phyloP scores from a whole-genome alignment of 495 filamentous ascomycete genomes.

The Annulohypoxylon nitens region DNA sequence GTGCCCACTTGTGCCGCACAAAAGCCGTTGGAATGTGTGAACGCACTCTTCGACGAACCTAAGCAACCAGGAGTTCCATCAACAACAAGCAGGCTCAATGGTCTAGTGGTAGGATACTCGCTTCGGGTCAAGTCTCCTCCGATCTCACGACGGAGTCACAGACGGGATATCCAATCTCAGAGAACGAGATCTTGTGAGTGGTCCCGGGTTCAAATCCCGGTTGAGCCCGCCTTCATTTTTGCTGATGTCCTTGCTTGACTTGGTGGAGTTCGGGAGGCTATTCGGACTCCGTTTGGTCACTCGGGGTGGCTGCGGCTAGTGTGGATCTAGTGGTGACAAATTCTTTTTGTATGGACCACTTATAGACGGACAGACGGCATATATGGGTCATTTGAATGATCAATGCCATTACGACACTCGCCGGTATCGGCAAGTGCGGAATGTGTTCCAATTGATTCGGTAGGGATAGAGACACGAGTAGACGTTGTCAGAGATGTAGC shows the following conservation, averaged over 20 bases:
- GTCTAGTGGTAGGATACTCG: slow-evolving; percentile 26
- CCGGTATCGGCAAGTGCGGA: slow-evolving; percentile 5
- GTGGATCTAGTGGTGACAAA: slow-evolving; percentile 7
- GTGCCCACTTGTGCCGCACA: background rate
- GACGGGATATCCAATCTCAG: background rate
- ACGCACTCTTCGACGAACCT: background rate
- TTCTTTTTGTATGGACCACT: slow-evolving; percentile 5
- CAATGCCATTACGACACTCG: too few species aligned
- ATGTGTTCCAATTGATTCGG: background rate
- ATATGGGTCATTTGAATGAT: background rate
- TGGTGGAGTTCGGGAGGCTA: slow-evolving; percentile 8
- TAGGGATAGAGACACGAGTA: background rate
- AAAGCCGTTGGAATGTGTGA: background rate
- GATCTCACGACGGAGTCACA: background rate
- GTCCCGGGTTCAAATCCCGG: slow-evolving; percentile 25
- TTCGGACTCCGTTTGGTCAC: background rate
- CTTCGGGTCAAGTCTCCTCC: slow-evolving; percentile 1
- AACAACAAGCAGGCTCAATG: slow-evolving; percentile 9
- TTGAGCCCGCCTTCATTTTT: slow-evolving; percentile 18
- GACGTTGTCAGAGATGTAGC: background rate
- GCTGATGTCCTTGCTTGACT: background rate
- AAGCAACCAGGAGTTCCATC: background rate
- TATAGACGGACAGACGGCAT: background rate
- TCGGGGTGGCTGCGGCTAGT: background rate
- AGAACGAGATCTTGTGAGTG: slow-evolving; percentile 16